A percentile compares a stretch with the other conserved stretches of the same genome.
phyloP scores from a whole-genome alignment of 495 filamentous ascomycete genomes.

The Xylaria curta region DNA sequence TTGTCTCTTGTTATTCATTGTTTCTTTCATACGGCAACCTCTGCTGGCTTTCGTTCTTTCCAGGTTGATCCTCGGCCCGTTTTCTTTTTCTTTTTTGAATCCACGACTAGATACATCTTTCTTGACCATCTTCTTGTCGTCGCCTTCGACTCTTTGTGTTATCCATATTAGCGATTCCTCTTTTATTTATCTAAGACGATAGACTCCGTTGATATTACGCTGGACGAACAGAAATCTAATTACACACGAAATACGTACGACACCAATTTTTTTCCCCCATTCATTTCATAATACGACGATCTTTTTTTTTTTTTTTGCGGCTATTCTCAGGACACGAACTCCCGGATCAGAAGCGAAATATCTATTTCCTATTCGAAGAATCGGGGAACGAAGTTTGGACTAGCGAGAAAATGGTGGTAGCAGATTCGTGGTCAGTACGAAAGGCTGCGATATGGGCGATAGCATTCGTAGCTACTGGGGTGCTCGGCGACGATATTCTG shows the following conservation, averaged over 20 bases:
- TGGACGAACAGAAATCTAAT: constrained; percentile 12
- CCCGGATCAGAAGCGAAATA: neutral
- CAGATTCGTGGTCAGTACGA: constrained; percentile 40
- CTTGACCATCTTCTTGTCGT: neutral
- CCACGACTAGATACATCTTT: constrained; percentile 23
- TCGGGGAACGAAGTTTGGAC: neutral
- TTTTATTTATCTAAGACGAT: constrained; percentile 4
- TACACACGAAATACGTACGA: neutral
- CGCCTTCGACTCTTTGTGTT: constrained; percentile 9
- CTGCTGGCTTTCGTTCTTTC: constrained; percentile 50
- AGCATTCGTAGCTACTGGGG: constrained; percentile 43
- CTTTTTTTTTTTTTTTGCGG: neutral
- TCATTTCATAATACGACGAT: neutral
- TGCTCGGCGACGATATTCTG: constrained; percentile 71
- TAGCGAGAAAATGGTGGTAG: constrained; percentile 31
- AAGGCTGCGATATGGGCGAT: constrained; percentile 46
- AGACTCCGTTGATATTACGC: constrained; percentile 1
- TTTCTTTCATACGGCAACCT: constrained; percentile 29
- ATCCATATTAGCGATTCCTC: neutral
- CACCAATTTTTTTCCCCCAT: neutral
- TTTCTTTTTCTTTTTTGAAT: constrained; percentile 28
- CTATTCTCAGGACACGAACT: neutral
- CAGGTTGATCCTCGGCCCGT: constrained; percentile 60
- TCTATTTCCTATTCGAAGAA: neutral
- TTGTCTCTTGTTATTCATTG: constrained; percentile 22